These are phyloP conservation scores for Obelidium mucronatum DNA, from an alignment of 192 early-diverging fungal species.

Conservation along the genomic window DNA sequence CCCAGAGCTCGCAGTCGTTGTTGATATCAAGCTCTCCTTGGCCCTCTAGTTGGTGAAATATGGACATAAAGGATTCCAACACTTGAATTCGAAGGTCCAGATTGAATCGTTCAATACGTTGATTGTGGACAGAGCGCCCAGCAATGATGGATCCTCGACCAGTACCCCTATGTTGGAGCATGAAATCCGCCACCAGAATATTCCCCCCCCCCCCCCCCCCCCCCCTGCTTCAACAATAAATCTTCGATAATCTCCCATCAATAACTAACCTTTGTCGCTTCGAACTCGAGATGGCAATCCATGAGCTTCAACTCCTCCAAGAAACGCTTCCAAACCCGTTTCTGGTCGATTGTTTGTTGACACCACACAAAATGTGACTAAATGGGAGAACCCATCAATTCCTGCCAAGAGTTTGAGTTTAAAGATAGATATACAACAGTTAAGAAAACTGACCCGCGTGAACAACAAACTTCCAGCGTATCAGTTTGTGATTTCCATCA, in stretches of 20 bases:
- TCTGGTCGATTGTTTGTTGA: neutral
- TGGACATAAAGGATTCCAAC: neutral
- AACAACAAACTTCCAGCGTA: conserved; percentile 7
- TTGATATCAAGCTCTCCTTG: neutral
- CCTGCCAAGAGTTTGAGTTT: neutral
- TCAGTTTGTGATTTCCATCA: conserved; percentile 8
- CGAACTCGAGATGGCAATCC: neutral
- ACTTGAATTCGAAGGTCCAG: neutral
- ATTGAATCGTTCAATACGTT: neutral
- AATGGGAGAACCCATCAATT: conserved; percentile 1
- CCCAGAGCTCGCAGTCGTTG: neutral
- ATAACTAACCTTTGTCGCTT: neutral
- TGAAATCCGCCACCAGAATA: neutral
- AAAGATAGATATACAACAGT: neutral
- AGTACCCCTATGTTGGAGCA: neutral
- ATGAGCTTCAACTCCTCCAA: neutral
- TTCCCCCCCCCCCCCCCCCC: neutral
- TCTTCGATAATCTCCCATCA: neutral
- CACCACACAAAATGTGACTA: neutral
- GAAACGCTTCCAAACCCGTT: neutral
- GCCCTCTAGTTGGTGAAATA: neutral
- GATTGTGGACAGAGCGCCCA: neutral
- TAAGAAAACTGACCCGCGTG: neutral
- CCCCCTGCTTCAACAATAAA: too few species aligned
- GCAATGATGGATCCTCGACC: neutral